Conservation (phyloP, 768 basidiomycete species). For the Suillus bovinus region DNA sequence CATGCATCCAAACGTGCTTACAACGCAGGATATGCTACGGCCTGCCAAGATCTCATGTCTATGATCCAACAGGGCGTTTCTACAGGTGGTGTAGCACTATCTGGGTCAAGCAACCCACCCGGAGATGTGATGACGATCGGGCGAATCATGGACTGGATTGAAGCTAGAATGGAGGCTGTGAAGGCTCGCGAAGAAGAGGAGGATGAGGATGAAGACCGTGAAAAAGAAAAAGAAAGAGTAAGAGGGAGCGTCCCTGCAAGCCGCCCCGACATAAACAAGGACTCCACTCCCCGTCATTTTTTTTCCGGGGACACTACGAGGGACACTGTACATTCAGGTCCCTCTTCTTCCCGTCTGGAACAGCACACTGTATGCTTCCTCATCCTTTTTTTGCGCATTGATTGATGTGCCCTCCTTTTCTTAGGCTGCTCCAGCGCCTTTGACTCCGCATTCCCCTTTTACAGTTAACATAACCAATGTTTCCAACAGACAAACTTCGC, state of each 20-base stretch:
- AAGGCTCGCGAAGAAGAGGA: slow-evolving; percentile 77
- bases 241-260: slow-evolving; percentile 25
- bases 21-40: slow-evolving; percentile 77
- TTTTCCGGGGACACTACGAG: slow-evolving; percentile 22
- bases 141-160: slow-evolving; percentile 82
- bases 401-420: slow-evolving; percentile 10
- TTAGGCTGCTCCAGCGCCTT: slow-evolving; percentile 24
- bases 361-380: slow-evolving; percentile 32
- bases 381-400: background rate
- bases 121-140: slow-evolving; percentile 72
- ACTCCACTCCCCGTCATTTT: slow-evolving; percentile 14
- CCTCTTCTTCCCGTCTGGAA: slow-evolving; percentile 19
- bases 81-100: slow-evolving; percentile 45
- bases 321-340: slow-evolving; percentile 17
- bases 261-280: slow-evolving; percentile 22
- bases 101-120: slow-evolving; percentile 44
- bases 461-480: slow-evolving; percentile 20
- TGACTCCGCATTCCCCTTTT: slow-evolving; percentile 35
- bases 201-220: slow-evolving; percentile 76
- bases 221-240: slow-evolving; percentile 50
- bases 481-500: slow-evolving; percentile 23
- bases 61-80: slow-evolving; percentile 87
- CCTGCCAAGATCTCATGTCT: slow-evolving; percentile 76
- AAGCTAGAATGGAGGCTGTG: slow-evolving; percentile 78
- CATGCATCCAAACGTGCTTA: slow-evolving; percentile 78